Evolutionary conservation across 2,329 filamentous ascomycete genomes (phyloP).

Genomic region (Ambrosiella beaveri): DNA sequence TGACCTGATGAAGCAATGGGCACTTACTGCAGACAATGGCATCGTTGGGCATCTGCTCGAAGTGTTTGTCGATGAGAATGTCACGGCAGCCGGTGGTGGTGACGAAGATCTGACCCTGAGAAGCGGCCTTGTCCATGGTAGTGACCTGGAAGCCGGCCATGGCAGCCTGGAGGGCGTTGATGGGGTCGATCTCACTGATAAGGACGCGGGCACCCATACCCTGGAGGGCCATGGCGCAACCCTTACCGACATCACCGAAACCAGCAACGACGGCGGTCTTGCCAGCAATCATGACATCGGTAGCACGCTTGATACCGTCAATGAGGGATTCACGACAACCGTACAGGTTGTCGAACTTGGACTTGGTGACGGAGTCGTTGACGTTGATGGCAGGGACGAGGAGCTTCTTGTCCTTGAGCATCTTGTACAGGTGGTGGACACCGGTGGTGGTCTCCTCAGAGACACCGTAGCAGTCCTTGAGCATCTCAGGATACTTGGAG

Average conservation of each 20-base stretch:
- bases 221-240: conserved; percentile 87
- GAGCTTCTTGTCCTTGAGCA: conserved; percentile 81
- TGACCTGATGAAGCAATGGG: conserved; percentile 11
- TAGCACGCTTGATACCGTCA: conserved; percentile 99
- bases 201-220: conserved; percentile 95
- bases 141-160: conserved; percentile 94
- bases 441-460: conserved; percentile 99
- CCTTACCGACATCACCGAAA: conserved; percentile 98
- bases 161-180: conserved; percentile 98
- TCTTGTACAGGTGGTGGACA: conserved; percentile 98
- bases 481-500: conserved; percentile 95
- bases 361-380: conserved; percentile 99
- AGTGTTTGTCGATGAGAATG: conserved; percentile 82
- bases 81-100: conserved; percentile 99
- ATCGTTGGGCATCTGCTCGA: conserved; percentile 90
- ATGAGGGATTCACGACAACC: conserved; percentile 97
- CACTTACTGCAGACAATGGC: conserved; percentile 89
- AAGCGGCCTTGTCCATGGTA: conserved; percentile 93
- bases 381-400: conserved; percentile 96
- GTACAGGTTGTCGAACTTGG: conserved; percentile 99
- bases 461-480: conserved; percentile 95
- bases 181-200: conserved; percentile 93
- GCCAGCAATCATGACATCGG: conserved; percentile 99
- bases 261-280: conserved; percentile 96
- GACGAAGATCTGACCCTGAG: conserved; percentile 89